These are phyloP conservation scores for Leishmania martiniquensis DNA, from an alignment of 208 protist species.

Conservation along the genomic window DNA sequence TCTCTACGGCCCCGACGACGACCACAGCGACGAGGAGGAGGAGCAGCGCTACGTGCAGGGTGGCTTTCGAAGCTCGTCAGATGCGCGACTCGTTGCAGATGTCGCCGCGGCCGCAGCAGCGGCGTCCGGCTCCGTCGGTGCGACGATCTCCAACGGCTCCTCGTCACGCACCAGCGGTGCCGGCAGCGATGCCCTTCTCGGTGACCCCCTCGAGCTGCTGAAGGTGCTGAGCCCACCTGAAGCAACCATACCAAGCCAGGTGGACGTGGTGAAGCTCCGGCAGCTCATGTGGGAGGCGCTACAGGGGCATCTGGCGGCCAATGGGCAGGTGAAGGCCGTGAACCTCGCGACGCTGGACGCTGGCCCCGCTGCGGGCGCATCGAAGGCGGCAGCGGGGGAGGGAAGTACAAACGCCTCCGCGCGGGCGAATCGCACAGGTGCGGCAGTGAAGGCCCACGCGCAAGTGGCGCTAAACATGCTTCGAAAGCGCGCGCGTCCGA, in stretches of 20 bases:
- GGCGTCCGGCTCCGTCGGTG: no score
- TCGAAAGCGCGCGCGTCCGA: conserved; percentile 13
- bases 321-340: conserved; percentile 20
- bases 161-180: conserved; percentile 28
- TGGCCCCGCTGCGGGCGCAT: not conserved
- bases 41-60: conserved; percentile 36
- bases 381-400: conserved; percentile 6
- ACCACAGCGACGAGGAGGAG: conserved; percentile 36
- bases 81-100: conserved; percentile 47
- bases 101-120: conserved; percentile 32
- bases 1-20: conserved; percentile 39
- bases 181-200: not conserved
- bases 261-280: conserved; percentile 83
- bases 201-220: conserved; percentile 43
- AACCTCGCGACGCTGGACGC: conserved; percentile 19
- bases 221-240: conserved; percentile 62
- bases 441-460: conserved; percentile 37
- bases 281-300: conserved; percentile 82
- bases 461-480: conserved; percentile 28
- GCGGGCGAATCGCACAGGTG: not conserved
- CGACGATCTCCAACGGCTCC: conserved; percentile 3
- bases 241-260: conserved; percentile 76
- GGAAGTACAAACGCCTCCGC: not conserved
- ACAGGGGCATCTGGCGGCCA: conserved; percentile 35
- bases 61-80: conserved; percentile 26